Evolutionary conservation across 495 filamentous ascomycete species (phyloP).

Genomic region (Daldinia vernicosa): DNA sequence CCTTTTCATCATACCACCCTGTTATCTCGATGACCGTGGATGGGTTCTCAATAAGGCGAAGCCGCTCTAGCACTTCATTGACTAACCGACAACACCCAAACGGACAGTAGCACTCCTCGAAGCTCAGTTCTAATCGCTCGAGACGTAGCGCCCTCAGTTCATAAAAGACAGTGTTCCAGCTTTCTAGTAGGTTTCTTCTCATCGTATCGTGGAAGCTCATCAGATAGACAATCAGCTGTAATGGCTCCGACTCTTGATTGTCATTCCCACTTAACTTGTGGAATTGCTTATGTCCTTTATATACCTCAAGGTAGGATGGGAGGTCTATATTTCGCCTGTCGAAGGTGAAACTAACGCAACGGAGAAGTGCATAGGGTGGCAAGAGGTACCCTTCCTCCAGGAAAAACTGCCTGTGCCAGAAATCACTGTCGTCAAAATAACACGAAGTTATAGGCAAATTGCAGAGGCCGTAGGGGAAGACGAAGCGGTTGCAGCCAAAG

Average conservation of each 20-base stretch:
- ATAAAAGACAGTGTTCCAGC: too few relatives aligned
- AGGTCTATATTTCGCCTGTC: constrained; percentile 2
- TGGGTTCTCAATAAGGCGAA: neutral
- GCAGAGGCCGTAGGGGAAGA: neutral
- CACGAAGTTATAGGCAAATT: neutral
- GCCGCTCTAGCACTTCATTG: neutral
- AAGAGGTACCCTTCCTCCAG: too few relatives aligned
- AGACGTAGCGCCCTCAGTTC: neutral
- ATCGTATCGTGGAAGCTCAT: neutral
- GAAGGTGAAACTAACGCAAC: constrained; percentile 2
- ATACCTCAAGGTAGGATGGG: too few relatives aligned
- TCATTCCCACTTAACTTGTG: too few relatives aligned
- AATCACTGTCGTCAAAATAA: too few relatives aligned
- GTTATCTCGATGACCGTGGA: neutral
- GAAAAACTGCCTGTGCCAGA: too few relatives aligned
- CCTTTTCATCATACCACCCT: constrained; percentile 1
- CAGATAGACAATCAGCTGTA: neutral
- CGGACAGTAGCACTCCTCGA: constrained; percentile 11
- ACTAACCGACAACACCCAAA: constrained; percentile 12
- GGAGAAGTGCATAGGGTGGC: neutral
- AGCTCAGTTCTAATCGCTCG: neutral
- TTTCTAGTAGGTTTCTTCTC: too few relatives aligned
- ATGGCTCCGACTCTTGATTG: too few relatives aligned
- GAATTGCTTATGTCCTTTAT: too few relatives aligned
- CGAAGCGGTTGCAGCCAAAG: constrained; percentile 16